Evolutionary conservation across 78 protist species (phyloP), one percentile per base, ranked within the genome.

Genomic region (Polysphondylium violaceum): DNA sequence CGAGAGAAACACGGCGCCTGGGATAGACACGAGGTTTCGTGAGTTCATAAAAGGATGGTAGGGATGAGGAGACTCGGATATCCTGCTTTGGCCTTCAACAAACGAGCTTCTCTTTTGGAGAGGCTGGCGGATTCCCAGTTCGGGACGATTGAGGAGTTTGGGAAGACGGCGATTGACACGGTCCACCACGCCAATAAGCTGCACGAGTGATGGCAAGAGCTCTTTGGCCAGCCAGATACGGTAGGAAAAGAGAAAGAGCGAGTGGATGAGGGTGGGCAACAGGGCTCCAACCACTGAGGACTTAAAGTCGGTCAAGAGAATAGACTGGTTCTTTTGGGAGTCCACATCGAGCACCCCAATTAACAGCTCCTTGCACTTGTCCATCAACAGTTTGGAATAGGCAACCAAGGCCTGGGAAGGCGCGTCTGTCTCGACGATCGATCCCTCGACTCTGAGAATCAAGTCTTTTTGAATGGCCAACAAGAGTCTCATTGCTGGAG

Each of bases 281-380:
- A 91, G 27, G 21, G 87, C 88, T 61, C 95, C 95, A 33, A 91
- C 77, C 0, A 91, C 95, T 29, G 95, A 76, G n/a, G 94, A 75
- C n/a, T 83, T 83, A 33, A 83, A 83, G 36, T 83, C 91, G 0
- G 79, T 83, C 19, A 83, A n/a, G 0, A 83, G 73, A 44, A 83
- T 83, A 1, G 91, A 83, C 43, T 83, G 91, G 43, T 59, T 67
- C 60, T 55, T 74, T 47, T 47, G 64, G 6, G 71, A 33, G 19
- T 67, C 77, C 21, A 63, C 47, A 71, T 83, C 91, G 31, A 83
- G 67, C 14, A 69, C 91, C 21, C 81, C 79, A 51, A 69, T 43
- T 33, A 83, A 43, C 19, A 83, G 68, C 31, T 83, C 91, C 23
- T 73, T 83, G 44, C 91, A 83, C 43, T 83, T 83, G 40, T 83